Conservation (phyloP, 495 filamentous ascomycete species). For the Penicillium mononematosum region DNA sequence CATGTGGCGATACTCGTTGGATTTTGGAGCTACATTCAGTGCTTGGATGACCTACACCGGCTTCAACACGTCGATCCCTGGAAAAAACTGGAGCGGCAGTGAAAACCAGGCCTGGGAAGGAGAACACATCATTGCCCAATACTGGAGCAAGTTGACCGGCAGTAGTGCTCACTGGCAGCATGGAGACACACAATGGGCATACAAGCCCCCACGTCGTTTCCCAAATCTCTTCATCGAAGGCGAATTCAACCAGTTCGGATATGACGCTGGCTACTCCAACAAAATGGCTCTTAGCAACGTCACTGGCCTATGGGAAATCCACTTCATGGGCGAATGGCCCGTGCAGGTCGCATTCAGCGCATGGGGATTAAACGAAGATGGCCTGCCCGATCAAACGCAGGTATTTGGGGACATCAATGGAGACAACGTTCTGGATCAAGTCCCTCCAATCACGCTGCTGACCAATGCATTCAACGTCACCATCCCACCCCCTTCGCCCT, state of each 20-base stretch:
- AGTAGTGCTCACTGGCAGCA: conserved; percentile 64
- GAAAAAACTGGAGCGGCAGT: conserved; percentile 58
- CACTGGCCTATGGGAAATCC: conserved; percentile 56
- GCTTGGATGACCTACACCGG: conserved; percentile 56
- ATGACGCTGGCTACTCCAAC: conserved; percentile 60
- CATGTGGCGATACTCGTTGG: conserved; percentile 61
- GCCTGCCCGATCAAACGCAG: conserved; percentile 57
- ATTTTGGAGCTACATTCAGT: conserved; percentile 62
- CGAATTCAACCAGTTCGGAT: conserved; percentile 66
- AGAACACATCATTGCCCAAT: conserved; percentile 64
- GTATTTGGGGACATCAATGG: conserved; percentile 60
- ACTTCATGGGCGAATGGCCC: conserved; percentile 65
- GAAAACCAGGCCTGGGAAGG: conserved; percentile 62
- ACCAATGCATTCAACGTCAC: conserved; percentile 41
- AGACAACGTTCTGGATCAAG: conserved; percentile 36
- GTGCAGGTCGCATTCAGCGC: conserved; percentile 61
- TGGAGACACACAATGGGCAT: conserved; percentile 51
- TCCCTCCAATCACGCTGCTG: conserved; percentile 14
- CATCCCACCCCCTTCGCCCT: conserved; percentile 50
- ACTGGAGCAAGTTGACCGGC: conserved; percentile 64
- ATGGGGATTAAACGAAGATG: conserved; percentile 67
- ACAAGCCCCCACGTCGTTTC: conserved; percentile 45
- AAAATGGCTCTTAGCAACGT: conserved; percentile 46
- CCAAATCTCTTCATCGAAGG: conserved; percentile 66
- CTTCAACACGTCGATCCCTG: conserved; percentile 44